Percentiles rank a stretch among this genome's conserved stretches.
These are phyloP conservation scores for Pythium insidiosum DNA, from an alignment of 352 stramenopile genomes.

Conservation along the genomic window DNA sequence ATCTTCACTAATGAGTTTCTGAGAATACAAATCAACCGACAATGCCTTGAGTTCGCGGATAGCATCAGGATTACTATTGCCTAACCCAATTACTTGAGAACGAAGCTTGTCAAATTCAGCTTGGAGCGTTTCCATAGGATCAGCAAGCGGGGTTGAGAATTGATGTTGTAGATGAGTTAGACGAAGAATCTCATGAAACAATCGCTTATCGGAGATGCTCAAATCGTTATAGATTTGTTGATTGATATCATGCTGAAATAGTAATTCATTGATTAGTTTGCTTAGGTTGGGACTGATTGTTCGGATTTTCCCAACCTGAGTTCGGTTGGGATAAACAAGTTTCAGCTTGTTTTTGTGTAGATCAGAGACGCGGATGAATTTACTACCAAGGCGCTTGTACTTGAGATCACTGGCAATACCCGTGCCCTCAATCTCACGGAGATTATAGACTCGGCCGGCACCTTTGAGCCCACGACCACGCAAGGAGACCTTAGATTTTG, in stretches of 20 bases:
- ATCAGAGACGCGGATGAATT: constrained; percentile 4
- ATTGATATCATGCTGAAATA: constrained; percentile 8
- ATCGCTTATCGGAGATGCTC: constrained; percentile 1
- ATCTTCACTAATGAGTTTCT: constrained; percentile 5
- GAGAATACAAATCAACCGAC: constrained; percentile 7
- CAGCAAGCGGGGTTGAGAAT: background rate
- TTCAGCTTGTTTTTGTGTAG: constrained; percentile 2
- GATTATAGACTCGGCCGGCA: background rate
- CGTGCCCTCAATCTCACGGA: constrained; percentile 1
- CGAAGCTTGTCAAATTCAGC: constrained; percentile 10
- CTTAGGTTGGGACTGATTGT: background rate
- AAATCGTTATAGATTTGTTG: constrained; percentile 5
- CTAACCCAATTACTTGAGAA: background rate
- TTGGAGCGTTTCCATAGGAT: constrained; percentile 1
- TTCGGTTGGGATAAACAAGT: constrained; percentile 5
- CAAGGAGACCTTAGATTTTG: background rate
- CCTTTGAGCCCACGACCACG: background rate
- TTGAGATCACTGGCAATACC: constrained; percentile 5
- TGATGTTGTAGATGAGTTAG: constrained; percentile 4
- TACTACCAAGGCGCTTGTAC: constrained; percentile 7
- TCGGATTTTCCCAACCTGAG: background rate
- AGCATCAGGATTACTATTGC: constrained; percentile 4
- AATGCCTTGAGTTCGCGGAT: constrained; percentile 7
- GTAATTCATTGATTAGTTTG: constrained; percentile 2
- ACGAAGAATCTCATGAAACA: constrained; percentile 6